Conservation (phyloP, 371 early-diverging fungal species). For the Lichtheimia corymbifera region DNA sequence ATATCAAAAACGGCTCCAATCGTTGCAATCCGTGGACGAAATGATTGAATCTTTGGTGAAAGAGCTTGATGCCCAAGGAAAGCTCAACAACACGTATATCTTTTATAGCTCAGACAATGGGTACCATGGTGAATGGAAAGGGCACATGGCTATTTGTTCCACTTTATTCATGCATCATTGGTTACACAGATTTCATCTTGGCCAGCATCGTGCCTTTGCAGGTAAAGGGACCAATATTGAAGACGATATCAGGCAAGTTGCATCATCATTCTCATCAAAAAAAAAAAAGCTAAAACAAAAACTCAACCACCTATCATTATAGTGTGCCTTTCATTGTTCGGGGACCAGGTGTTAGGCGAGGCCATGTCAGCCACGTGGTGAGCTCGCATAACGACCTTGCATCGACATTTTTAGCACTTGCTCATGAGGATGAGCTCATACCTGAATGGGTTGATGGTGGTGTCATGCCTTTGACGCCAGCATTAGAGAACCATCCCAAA, state of each 20-base stretch:
- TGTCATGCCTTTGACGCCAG: constrained; percentile 49
- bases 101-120: constrained; percentile 70
- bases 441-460: constrained; percentile 59
- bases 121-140: constrained; percentile 7
- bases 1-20: constrained; percentile 57
- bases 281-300: too few species aligned
- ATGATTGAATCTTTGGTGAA: constrained; percentile 58
- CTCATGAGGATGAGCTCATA: constrained; percentile 31
- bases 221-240: constrained; percentile 63
- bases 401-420: constrained; percentile 59
- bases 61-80: constrained; percentile 51
- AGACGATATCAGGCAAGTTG: constrained; percentile 57
- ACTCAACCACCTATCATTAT: neutral
- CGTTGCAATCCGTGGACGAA: constrained; percentile 67
- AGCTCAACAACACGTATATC: constrained; percentile 66
- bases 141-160: too few species aligned
- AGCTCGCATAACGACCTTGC: constrained; percentile 62
- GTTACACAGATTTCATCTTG: constrained; percentile 56
- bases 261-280: too few species aligned
- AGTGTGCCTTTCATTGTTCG: constrained; percentile 64
- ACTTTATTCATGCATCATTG: too few species aligned
- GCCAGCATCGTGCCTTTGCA: constrained; percentile 61
- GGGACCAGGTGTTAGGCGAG: constrained; percentile 62
- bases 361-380: constrained; percentile 37
- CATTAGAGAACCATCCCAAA: constrained; percentile 32